A percentile compares a stretch with the other conserved stretches of the same genome.
Conservation (phyloP, 129 eudicot genomes). For the Lactuca sativa region DNA sequence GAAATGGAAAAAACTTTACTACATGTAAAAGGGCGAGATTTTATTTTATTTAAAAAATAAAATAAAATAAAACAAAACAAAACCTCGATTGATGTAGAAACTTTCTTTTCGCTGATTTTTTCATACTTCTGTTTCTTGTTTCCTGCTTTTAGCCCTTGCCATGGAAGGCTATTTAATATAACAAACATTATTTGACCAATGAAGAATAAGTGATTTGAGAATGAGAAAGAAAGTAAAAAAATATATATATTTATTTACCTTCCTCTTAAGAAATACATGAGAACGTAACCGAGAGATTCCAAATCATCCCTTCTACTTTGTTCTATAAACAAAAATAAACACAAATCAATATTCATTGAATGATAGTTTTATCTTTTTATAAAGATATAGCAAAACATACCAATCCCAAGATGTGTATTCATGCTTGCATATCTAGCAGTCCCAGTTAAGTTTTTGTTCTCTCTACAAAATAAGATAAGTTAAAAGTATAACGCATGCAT, state of each 20-base stretch:
- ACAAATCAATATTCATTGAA: slow-evolving; percentile 3
- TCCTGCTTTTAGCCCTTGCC: slow-evolving; percentile 80
- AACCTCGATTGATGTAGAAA: slow-evolving; percentile 92
- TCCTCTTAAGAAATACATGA: slow-evolving; percentile 92
- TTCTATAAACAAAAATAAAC: slow-evolving; percentile 42
- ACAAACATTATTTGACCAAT: slow-evolving; percentile 26
- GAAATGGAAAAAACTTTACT: background rate
- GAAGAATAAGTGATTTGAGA: slow-evolving; percentile 12
- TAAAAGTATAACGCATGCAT: background rate
- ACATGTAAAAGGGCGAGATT: background rate
- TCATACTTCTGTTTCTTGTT: slow-evolving; percentile 87
- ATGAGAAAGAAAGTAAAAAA: background rate
- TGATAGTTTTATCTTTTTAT: background rate
- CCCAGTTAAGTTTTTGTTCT: slow-evolving; percentile 93
- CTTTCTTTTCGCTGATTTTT: slow-evolving; percentile 83
- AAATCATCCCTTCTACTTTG: slow-evolving; percentile 96
- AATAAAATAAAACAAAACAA: background rate
- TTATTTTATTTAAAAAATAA: background rate
- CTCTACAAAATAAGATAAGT: slow-evolving; percentile 47
- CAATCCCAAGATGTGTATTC: slow-evolving; percentile 94
- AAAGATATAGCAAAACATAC: slow-evolving; percentile 34
- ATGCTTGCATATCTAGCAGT: slow-evolving; percentile 96
- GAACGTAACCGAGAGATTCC: slow-evolving; percentile 90
- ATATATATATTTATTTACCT: slow-evolving; percentile 40
- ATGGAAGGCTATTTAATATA: slow-evolving; percentile 66